Percentiles rank a stretch among this genome's conserved stretches.
Evolutionary conservation across 352 stramenopile genomes (phyloP).

Genomic region (Pythium phragmitis): DNA sequence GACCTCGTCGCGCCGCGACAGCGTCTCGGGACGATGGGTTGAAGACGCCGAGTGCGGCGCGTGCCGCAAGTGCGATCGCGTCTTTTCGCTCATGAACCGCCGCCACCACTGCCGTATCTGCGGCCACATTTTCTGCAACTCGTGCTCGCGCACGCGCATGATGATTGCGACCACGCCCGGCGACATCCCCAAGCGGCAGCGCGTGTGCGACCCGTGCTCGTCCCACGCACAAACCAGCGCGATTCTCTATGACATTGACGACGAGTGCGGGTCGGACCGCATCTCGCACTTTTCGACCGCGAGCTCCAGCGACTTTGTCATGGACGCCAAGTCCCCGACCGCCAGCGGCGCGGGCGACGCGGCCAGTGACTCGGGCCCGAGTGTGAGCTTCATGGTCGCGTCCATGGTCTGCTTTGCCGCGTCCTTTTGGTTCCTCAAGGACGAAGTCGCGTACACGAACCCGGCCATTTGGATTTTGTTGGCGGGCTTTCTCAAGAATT

Average conservation of each 20-base stretch:
- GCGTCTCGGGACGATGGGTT: constrained; percentile 69
- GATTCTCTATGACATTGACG: constrained; percentile 60
- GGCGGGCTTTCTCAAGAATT: constrained; percentile 67
- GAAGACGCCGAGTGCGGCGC: constrained; percentile 49
- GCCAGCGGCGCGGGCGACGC: constrained; percentile 9
- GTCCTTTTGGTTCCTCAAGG: constrained; percentile 81
- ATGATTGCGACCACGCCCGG: constrained; percentile 66
- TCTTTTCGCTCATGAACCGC: constrained; percentile 73
- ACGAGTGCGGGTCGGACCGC: constrained; percentile 24
- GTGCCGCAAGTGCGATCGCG: constrained; percentile 68
- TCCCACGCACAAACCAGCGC: constrained; percentile 59
- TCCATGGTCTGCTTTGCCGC: constrained; percentile 59
- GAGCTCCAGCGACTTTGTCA: constrained; percentile 35
- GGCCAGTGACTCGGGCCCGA: constrained; percentile 27
- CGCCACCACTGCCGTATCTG: constrained; percentile 84
- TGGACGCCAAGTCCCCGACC: constrained; percentile 28
- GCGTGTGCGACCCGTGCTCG: constrained; percentile 71
- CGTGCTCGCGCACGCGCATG: constrained; percentile 79
- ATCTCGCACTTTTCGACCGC: constrained; percentile 32
- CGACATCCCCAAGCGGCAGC: constrained; percentile 67
- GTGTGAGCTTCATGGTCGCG: constrained; percentile 49
- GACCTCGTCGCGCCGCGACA: constrained; percentile 43
- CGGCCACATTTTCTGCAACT: constrained; percentile 80
- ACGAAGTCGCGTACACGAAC: constrained; percentile 70
- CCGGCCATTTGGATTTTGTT: constrained; percentile 77